These are phyloP conservation scores for Hypoxylon perforatum DNA, from an alignment of 495 filamentous ascomycete genomes.

Conservation along the genomic window DNA sequence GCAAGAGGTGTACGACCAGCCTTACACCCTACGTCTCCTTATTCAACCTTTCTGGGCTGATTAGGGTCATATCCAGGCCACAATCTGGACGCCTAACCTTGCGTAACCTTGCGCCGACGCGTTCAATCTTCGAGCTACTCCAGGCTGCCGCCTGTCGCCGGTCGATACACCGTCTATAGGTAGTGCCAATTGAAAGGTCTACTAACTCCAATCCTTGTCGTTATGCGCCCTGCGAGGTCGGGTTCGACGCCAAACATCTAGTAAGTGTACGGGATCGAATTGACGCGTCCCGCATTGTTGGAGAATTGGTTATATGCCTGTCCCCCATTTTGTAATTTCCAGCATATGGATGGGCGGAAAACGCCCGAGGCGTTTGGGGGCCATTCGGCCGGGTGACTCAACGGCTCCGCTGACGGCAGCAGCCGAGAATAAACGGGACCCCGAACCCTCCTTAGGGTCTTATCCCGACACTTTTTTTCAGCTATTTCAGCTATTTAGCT, in stretches of 20 bases:
- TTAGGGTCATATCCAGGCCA: not conserved
- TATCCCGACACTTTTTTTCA: no score
- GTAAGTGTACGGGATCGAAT: not conserved
- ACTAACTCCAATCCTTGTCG: not conserved
- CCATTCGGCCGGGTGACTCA: conserved; percentile 34
- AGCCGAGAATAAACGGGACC: conserved; percentile 1
- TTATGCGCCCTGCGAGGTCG: conserved; percentile 20
- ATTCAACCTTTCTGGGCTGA: no score
- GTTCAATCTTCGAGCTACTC: not conserved
- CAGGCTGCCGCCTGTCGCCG: conserved; percentile 1
- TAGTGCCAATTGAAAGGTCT: conserved; percentile 6
- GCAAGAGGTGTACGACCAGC: not conserved
- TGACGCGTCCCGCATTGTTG: conserved; percentile 25
- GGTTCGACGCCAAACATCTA: conserved; percentile 3
- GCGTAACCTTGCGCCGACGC: conserved; percentile 7
- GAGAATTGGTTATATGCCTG: not conserved
- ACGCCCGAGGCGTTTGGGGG: not conserved
- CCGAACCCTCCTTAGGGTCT: not conserved
- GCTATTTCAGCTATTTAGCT: conserved; percentile 1
- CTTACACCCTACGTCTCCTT: not conserved
- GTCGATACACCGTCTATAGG: not conserved
- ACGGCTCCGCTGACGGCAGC: conserved; percentile 8
- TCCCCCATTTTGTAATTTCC: no score
- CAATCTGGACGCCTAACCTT: not conserved
- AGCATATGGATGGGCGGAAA: no score